Base-by-base conservation (phyloP, 345 rosid genomes). In the Microthlaspi erraticum region DNA sequence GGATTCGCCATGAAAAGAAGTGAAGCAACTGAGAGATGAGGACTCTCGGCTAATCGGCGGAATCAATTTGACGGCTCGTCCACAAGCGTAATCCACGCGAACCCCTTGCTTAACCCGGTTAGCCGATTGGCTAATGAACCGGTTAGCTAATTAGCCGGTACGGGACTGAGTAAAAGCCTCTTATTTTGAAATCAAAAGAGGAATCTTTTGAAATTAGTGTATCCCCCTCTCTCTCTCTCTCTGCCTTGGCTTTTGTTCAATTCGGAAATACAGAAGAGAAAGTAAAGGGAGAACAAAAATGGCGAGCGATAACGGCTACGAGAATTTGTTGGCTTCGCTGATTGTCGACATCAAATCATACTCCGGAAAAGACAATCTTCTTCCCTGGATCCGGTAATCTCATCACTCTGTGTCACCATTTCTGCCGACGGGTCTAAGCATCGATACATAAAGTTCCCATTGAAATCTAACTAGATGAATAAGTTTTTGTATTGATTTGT, bases 331-430 rank as follows among this genome's bases (percentile, higher is more conserved):
- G 74, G 78, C 93, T 77, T 85, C 98, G 23, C 44, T 91, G 33
- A 78, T 91, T 34, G 85, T 89, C 5, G 96, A 91, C 52, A 89
- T 93, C 81, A 81, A 89, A 77, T 79, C 91, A 63, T 91, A 89
- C 83, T 45, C 88, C 3, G 98, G 98, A 64, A 78, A 85, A 53
- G 97, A 93, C 54, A 87, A 87, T 48, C 87, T 93, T 38, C 90
- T 89, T 60, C 98, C 98, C 1, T 91, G 98, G 97, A 86, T 93
- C 75, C 83, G 93, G 98, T 91, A 82, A 73, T 38, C 70, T 9
- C 20, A 16, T 18, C 37, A 68, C 53, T 49, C 5, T 66, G 60
- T 31, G 8, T 7, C 46, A 33, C 55, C 68, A 34, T 64, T 57
- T 61, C 13, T 36, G 54, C 56, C 8, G 50, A n/a, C 12, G 48